Base-by-base conservation (phyloP, 108 stramenopile genomes). In the Conticribra guillardii region DNA sequence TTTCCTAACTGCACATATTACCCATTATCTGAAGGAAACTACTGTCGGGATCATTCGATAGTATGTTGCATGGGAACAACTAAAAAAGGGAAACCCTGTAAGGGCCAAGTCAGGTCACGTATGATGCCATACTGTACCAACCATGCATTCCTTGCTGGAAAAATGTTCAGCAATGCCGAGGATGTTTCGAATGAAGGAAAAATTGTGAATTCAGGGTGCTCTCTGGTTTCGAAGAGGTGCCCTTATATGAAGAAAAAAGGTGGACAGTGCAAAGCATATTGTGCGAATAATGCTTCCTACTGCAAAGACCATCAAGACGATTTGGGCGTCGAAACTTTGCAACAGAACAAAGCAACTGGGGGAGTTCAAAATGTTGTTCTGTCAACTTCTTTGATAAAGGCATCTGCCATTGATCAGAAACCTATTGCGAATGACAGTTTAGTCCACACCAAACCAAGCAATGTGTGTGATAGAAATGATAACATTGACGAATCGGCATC, bases 401-500 rank as follows among this genome's bases (percentile, higher is more conserved):
- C n/a, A n/a, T n/a, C n/a, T n/a, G n/a, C n/a, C n/a, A n/a, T n/a
- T n/a, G n/a, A n/a, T n/a, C n/a, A n/a, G n/a, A n/a, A n/a, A n/a
- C n/a, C n/a, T n/a, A n/a, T n/a, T n/a, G n/a, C n/a, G n/a, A n/a
- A n/a, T n/a, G n/a, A n/a, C n/a, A n/a, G n/a, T n/a, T n/a, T n/a
- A n/a, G n/a, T n/a, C n/a, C n/a, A n/a, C n/a, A n/a, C n/a, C n/a
- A n/a, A n/a, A n/a, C n/a, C n/a, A n/a, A n/a, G n/a, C n/a, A n/a
- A n/a, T n/a, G n/a, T n/a, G n/a, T n/a, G n/a, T 1, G 60, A 15
- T 21, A 47, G 29, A 7, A 58, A 31, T 51, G 57, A 74, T 47
- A 54, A 74, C 51, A 27, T 46, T 46, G 73, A 75, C 32, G 80
- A 81, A 44, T 17, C 32, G n/a, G n/a, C n/a, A n/a, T n/a, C n/a